A percentile compares a stretch with the other conserved stretches of the same genome.
These are phyloP conservation scores for Ampelocalamus luodianensis DNA, from an alignment of 176 grass and related monocot genomes.

Conservation along the genomic window DNA sequence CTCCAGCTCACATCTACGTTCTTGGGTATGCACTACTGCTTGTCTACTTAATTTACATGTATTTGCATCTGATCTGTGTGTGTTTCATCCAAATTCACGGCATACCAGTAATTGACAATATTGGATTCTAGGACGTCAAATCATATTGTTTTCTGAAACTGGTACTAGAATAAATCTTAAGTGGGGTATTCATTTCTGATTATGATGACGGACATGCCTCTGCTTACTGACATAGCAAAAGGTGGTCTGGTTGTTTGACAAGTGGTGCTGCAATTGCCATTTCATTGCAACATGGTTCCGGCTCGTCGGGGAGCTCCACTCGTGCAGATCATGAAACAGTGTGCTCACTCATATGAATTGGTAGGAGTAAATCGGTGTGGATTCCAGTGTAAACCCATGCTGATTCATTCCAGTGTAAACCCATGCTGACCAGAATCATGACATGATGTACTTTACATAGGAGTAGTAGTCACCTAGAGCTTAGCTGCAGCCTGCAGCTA, in stretches of 20 bases:
- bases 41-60: not conserved
- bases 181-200: not conserved
- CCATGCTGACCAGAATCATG: conserved; percentile 10
- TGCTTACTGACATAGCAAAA: too few relatives aligned
- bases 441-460: conserved; percentile 16
- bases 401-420: conserved; percentile 37
- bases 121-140: not conserved
- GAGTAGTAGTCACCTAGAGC: not conserved
- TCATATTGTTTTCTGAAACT: not conserved
- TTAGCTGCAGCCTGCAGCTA: not conserved
- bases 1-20: conserved; percentile 74
- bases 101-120: too few relatives aligned
- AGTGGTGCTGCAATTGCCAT: too few relatives aligned
- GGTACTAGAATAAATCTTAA: not conserved
- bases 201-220: not conserved
- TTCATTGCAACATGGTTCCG: not conserved
- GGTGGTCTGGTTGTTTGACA: too few relatives aligned
- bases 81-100: not conserved
- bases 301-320: conserved; percentile 10
- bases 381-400: conserved; percentile 34
- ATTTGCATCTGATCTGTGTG: not conserved
- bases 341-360: not conserved
- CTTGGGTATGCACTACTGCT: conserved; percentile 56
- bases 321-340: conserved; percentile 6
- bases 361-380: not conserved